Conservation (phyloP, 2,329 filamentous ascomycete species). For the Drechslerella stenobrocha region DNA sequence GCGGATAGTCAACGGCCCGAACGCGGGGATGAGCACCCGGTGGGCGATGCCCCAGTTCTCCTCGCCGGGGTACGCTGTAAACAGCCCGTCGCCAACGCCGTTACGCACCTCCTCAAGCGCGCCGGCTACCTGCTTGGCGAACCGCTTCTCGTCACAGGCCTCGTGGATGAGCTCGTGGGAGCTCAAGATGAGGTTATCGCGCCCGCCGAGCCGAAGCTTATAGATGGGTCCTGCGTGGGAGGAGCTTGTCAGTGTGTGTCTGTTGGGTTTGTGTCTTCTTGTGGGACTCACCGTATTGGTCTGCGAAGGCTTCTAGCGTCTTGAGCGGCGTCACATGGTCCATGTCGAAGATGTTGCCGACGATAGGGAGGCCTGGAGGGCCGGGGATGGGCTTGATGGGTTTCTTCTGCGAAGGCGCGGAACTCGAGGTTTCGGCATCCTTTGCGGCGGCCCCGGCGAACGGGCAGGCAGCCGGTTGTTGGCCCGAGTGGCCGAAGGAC, state of each 20-base stretch:
- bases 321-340: conserved; percentile 63
- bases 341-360: conserved; percentile 69
- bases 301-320: conserved; percentile 63
- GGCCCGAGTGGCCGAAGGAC: conserved; percentile 27
- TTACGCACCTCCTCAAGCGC: conserved; percentile 64
- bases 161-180: conserved; percentile 66
- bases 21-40: conserved; percentile 68
- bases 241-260: conserved; percentile 48
- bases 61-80: conserved; percentile 62
- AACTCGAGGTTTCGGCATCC: conserved; percentile 26
- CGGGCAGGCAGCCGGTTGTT: conserved; percentile 29
- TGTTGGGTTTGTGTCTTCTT: no score
- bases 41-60: conserved; percentile 70
- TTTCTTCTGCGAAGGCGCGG: conserved; percentile 28
- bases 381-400: conserved; percentile 62
- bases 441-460: conserved; percentile 27
- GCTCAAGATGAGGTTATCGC: conserved; percentile 60
- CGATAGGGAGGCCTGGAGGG: conserved; percentile 66
- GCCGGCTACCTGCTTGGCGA: conserved; percentile 63
- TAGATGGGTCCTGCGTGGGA: conserved; percentile 65
- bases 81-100: conserved; percentile 67
- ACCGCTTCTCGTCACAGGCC: conserved; percentile 68
- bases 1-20: conserved; percentile 69
- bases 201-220: conserved; percentile 61
- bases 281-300: conserved; percentile 65